Evolutionary conservation across 805 yeast genomes (phyloP), one percentile per base, ranked within the genome.

Genomic region (Candida patagonica): DNA sequence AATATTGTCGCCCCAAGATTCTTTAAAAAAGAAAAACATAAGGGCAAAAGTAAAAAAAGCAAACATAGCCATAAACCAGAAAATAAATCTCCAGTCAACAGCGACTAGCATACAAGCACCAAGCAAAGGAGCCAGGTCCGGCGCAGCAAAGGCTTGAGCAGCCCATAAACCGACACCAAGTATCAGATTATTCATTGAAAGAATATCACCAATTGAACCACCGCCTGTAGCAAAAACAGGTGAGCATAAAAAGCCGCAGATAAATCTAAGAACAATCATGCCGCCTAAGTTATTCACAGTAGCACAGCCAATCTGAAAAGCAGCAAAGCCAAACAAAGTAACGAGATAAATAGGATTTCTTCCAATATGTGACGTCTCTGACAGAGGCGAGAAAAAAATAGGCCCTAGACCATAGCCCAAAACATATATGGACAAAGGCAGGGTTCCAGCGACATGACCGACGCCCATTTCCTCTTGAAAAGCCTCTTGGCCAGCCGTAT

Each of bases 331-430:
- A 40, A 72, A 57, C 26, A 74, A 55, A 1, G 80, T 63, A 16
- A 57, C 37, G 26, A 68, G 55, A 49, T 74, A 76, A 27, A 72
- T 60, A 10, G 31, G 41, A 17, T 41, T 73, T 71, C 92, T 70
- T 37, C 65, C 65, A 35, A 55, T 61, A 26, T 63, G 60, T 33
- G 69, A 67, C 37, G 67, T 49, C 53, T 74, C 79, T 3, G 76
- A 69, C 6, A 73, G 48, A 1, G 81, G 81, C 1, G 80, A 81
- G 70, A 76, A 73, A 9, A 78, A 43, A 53, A 77, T 58, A 2
- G 83, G 82, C 1, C 86, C 87, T 7, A 74, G 55, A 1, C 81
- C 82, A 50, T 77, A 71, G 0, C 86, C 87, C 34, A 78, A 54
- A 12, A 79, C 73, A 46, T 71, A 80, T 8, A 78, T 56, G 0